Evolutionary conservation across 169 alveolate genomes (phyloP), one percentile per base, ranked within the genome.

Genomic region (Theileria annulata): DNA sequence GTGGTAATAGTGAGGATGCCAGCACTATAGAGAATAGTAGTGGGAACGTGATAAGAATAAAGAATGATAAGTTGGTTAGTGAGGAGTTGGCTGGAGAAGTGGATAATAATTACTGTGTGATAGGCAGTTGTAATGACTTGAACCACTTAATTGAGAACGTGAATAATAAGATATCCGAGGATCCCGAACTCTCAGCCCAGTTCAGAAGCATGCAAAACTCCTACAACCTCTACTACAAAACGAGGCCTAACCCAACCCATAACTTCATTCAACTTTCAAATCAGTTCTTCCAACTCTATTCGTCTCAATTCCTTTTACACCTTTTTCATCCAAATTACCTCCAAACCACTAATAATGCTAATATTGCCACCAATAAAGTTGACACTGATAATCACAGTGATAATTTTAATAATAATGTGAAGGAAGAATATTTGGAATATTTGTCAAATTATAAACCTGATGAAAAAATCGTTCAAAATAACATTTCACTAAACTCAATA

Each of bases 231-330:
- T 84, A 84, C 76, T 77, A 84, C 67, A 84, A 84, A 42, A 84
- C 90, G 10, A 28, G 90, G 17, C 90, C 90, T n/a, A 84, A 60
- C 64, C 90, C 90, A 4, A 68, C 80, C 60, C 69, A 77, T 31
- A 66, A 56, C 27, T 73, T 73, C 23, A 62, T 84, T 0, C 76
- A 70, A 19, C 77, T 28, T 0, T 71, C 90, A 25, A 72, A 77
- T 54, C 59, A 54, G 63, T 70, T 77, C 23, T 23, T 84, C 8
- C 76, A 76, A 64, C 23, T 77, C 28, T 62, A 62, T 21, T 28
- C 71, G 5, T 28, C 33, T 19, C 71, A 62, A 21, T 37, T 28
- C 51, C 48, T 62, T 15, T 27, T 62, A 2, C 37, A 62, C 4
- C 37, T 62, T 31, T 62, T 28, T 27, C 71, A 62, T 19, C 23